Base-by-base conservation (phyloP, 192 early-diverging fungal species). In the Rhizophagus clarus region DNA sequence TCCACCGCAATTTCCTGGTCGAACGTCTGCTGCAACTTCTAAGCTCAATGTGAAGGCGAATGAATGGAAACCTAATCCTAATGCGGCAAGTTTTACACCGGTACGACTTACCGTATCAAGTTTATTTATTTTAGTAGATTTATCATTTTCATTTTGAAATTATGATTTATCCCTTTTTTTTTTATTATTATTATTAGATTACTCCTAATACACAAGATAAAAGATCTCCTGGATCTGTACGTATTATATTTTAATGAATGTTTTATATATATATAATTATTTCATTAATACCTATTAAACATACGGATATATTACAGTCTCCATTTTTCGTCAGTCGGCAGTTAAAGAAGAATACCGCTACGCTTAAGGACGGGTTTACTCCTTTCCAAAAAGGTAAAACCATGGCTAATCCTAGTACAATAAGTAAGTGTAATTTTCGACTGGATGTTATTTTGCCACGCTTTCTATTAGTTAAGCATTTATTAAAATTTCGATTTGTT, bases 31-130 rank as follows among this genome's bases (percentile, higher is more conserved):
- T 63, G 26, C 71, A 62, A 28, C 79, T 26, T 20, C 31, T 75
- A 93, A 93, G 63, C 88, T 95, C 62, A 95, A 94, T 80, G 82
- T 88, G 67, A 93, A 94, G 81, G 94, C 93, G 4, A 89, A 89
- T 0, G 90, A 89, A 29, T 95, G 94, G 84, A 95, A 94, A 81
- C 94, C 94, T 31, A 95, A 91, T 69, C 90, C 88, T 34, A 79
- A 88, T 22, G 94, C 94, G 1, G 74, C 90, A 26, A 84, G 88
- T 14, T 94, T 95, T 85, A 90, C 92, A 47, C 94, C 94, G 37
- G 92, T 90, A 80, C 70, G 87, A 22, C 61, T 37, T 51, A 1
- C 31, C 68, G 34, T 70, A 70, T 70, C 68, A 70, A 17, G 64
- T 28, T 67, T 70, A 77, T 69, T 40, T 61, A 60, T 75, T 37